Evolutionary conservation across 2,329 filamentous ascomycete genomes (phyloP), one percentile per base, ranked within the genome.

Genomic region (Immersiporthe knoxdaviesiana): DNA sequence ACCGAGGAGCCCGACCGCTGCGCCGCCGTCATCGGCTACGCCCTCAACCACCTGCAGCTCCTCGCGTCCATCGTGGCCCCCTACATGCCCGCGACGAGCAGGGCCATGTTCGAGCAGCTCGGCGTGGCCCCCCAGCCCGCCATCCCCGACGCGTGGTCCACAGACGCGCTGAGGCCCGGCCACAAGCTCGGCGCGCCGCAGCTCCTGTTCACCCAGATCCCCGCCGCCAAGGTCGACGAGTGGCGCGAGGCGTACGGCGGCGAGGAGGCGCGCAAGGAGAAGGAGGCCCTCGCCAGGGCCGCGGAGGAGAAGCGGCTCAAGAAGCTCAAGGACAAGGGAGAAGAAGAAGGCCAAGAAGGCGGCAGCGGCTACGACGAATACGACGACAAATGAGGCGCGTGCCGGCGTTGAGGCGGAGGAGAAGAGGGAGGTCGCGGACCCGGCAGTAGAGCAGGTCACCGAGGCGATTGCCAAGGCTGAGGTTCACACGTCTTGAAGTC

Each of bases 141-240:
- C 47, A 93, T 94, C 71, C 90, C 92, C 2, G 84, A 89, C 72
- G 81, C 82, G 59, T 96, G 92, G 90, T 76, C 78, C 24, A 79
- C 81, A n/a, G 84, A 88, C 71, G 80, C 84, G 2, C 82, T 96
- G 73, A 84, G 88, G 75, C 85, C 91, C 1, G 92, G 91, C 68
- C 93, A 97, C 82, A 91, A 90, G 77, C 91, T 97, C 72, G 92
- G 93, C 74, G 91, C 91, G 77, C 89, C 94, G 0, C 87, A 88
- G 72, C 91, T 93, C 56, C 84, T 97, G 41, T 97, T 97, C 81
- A 88, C 88, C n/a, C 87, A 87, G 66, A 97, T 97, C 76, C 92
- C 94, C 72, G 85, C 90, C 12, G 90, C 92, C 79, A 95, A 94
- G 83, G 89, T 92, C 61, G 88, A 91, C 65, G 91, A 95, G 78